Base-by-base conservation (phyloP, 192 early-diverging fungal genomes). In the Umbelopsis sp. region DNA sequence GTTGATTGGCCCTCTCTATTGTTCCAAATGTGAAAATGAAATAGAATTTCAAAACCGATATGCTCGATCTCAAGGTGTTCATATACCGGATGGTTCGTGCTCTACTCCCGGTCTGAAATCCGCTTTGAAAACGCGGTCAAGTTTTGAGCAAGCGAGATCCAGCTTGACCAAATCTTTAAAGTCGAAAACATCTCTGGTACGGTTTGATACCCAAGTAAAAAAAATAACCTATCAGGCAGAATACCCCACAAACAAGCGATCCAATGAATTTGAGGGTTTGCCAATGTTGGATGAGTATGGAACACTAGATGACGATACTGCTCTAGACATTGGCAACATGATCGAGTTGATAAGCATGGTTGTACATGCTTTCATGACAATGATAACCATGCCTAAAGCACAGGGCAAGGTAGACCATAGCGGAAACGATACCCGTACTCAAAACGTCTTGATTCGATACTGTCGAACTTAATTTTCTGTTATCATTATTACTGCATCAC, bases 1-100 rank as follows among this genome's bases (percentile, higher is more conserved):
- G 70, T 49, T 71, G 21, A 46, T 49, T 64, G 70, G 70, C 1
- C 70, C 70, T 12, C 47, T 55, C 0, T 71, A 64, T 45, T 55
- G 49, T 55, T n/a, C 49, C 4, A 44, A 66, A 35, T 61, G 55
- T 35, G 55, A 61, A 61, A 61, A 61, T 33, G 55, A 61, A 15
- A 61, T 33, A 25, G 55, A 61, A 33, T 61, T 61, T 35, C 55
- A 61, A 61, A 30, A 61, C 18, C 55, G 55, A 61, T 61, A 30
- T 35, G 55, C 55, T 61, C 33, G 30, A n/a, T 52, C 51, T 52
- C 51, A 52, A 52, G 30, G 55, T 16, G 16, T 61, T 13, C 10
- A 33, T 30, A 10, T 23, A 1, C 9, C 22, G 0, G 55, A 61
- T n/a, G 27, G 55, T 18, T 8, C 25, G 12, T 61, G 27, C 33